Base-by-base conservation (phyloP, 176 grass and related monocot genomes). In the Areca catechu region DNA sequence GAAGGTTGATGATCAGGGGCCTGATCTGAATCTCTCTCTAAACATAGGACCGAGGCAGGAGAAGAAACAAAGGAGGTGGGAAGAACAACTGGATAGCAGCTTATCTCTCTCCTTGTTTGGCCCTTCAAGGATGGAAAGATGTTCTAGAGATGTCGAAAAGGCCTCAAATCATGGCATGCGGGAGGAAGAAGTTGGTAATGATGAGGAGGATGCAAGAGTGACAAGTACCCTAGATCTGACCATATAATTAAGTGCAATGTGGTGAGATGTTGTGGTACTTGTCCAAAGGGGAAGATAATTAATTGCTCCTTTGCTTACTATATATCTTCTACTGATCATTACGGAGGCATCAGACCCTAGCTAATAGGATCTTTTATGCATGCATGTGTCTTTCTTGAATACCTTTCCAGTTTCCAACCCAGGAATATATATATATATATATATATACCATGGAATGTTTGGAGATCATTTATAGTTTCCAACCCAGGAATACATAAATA, bases 211-310 rank as follows among this genome's bases (percentile, higher is more conserved):
- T 66, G 34, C 71, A 66, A 62, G 59, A 63, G 52, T 70, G 81
- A n/a, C 50, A 29, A 84, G 75, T 84, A 84, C 76, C 74, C 81
- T 84, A 56, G 60, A 66, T 79, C 81, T 84, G 75, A 79, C 76
- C 65, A 62, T 75, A 75, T 75, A n/a, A n/a, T n/a, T n/a, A 61
- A 56, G 25, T 67, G 4, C 50, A 61, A 9, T 66, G 76, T 67
- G 81, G 71, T 84, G 81, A 79, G 69, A 84, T 79, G 49, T 53
- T 61, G 81, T 23, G 76, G 81, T 84, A 84, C 71, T 84, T 79
- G 4, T 71, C 54, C 71, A 23, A 56, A 67, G 7, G 51, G 43
- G 17, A 76, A 76, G 57, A 53, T 60, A 28, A 29, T 47, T 7
- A 5, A 12, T 7, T 22, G 1, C 30, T 55, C 3, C 28, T 53